Conservation (phyloP, 2,329 filamentous ascomycete genomes). For the Hortaea werneckii region DNA sequence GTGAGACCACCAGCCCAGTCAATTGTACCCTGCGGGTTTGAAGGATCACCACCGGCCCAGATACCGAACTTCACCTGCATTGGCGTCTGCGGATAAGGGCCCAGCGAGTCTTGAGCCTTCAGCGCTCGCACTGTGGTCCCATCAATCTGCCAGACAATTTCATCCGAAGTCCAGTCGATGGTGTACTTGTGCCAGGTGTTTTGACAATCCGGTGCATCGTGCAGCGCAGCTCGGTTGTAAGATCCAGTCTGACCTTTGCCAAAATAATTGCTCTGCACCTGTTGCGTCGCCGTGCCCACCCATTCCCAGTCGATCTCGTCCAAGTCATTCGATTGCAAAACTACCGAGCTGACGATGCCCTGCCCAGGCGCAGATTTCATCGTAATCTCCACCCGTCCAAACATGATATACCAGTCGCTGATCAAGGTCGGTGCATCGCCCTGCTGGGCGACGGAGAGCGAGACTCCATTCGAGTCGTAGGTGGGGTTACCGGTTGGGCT, state of each 20-base stretch:
- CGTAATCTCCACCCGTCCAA: constrained; percentile 76
- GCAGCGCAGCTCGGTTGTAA: constrained; percentile 83
- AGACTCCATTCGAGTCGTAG: constrained; percentile 67
- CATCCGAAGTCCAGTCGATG: constrained; percentile 78
- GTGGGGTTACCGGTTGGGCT: constrained; percentile 56
- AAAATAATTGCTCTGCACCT: constrained; percentile 97
- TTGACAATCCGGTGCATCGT: constrained; percentile 59
- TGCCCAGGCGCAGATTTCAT: constrained; percentile 79
- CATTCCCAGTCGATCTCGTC: constrained; percentile 98
- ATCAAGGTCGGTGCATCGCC: constrained; percentile 79
- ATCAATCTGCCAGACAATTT: constrained; percentile 80
- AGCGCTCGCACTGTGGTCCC: constrained; percentile 68
- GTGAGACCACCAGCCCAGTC: constrained; percentile 80
- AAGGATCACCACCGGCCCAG: constrained; percentile 83
- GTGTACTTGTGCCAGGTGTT: constrained; percentile 73
- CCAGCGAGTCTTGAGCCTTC: constrained; percentile 55
- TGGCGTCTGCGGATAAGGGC: constrained; percentile 86
- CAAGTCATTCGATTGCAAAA: constrained; percentile 80
- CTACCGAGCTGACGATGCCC: constrained; percentile 86
- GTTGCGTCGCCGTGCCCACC: constrained; percentile 63
- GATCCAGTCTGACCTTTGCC: constrained; percentile 76
- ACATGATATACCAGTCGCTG: constrained; percentile 98
- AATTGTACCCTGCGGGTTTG: constrained; percentile 72
- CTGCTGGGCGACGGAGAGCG: constrained; percentile 65
- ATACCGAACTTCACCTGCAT: constrained; percentile 89